Evolutionary conservation across 768 basidiomycete species (phyloP).

Genomic region (Coprinopsis cinerea): DNA sequence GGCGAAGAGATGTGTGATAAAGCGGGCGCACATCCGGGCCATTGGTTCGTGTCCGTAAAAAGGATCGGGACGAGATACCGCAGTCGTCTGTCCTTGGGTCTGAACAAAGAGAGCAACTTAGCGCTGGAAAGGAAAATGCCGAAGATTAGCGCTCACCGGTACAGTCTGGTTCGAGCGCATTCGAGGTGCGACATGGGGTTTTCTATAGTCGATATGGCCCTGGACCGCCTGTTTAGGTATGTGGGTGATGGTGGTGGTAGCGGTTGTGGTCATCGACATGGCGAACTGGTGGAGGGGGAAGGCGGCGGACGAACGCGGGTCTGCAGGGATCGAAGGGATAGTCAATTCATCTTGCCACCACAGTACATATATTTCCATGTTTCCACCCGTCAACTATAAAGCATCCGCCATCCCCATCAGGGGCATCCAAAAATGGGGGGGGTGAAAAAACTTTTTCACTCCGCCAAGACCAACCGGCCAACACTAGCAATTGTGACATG

Average conservation of each 20-base stretch:
- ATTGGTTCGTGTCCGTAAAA: slow-evolving; percentile 74
- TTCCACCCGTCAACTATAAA: no score
- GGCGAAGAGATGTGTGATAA: slow-evolving; percentile 80
- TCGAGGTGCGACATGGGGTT: slow-evolving; percentile 4
- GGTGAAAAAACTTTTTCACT: no score
- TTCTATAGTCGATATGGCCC: background rate
- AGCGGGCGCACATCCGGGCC: slow-evolving; percentile 65
- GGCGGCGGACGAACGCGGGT: background rate
- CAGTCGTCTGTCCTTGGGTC: slow-evolving; percentile 17
- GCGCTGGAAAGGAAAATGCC: slow-evolving; percentile 2
- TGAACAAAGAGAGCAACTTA: slow-evolving; percentile 13
- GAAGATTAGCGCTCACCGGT: slow-evolving; percentile 2
- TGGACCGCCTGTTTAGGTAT: background rate
- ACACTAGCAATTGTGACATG: no score
- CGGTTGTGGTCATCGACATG: background rate
- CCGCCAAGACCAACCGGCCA: no score
- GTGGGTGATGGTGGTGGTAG: background rate
- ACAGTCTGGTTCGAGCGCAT: slow-evolving; percentile 2
- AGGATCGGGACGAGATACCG: slow-evolving; percentile 37
- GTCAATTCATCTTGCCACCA: no score
- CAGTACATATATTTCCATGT: no score
- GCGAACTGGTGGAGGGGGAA: background rate
- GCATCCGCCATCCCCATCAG: no score
- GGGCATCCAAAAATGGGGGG: no score
- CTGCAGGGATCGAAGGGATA: background rate